Base-by-base conservation (phyloP, 2,329 filamentous ascomycete genomes). In the Pezicula rhizophila region DNA sequence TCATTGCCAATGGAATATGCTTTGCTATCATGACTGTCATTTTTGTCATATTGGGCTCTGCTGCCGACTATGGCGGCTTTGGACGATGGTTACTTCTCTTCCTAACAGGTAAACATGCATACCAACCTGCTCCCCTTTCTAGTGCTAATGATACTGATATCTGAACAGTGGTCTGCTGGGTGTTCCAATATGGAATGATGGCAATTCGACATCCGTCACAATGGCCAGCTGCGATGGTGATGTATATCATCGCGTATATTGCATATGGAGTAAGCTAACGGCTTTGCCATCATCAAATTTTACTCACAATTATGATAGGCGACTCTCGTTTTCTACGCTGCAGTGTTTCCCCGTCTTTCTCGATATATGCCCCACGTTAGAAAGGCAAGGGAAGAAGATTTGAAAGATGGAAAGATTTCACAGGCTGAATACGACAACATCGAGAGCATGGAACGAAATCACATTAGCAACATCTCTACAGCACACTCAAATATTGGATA, bases 401-500 rank as follows among this genome's bases (percentile, higher is more conserved):
- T 70, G 38, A 59, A 57, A 46, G 65, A 69, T 25, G 65, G 64
- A 1, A 69, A 65, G 42, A 70, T 70, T 8, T 53, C 40, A 8
- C 64, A 67, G 50, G 38, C 59, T 17, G 65, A 68, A 47, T 71
- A 70, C 44, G 68, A 70, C 54, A 63, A 58, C 10, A 64, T 70
- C 40, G 68, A 70, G 48, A 70, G 68, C 10, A 51, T 71, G 51
- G 68, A 70, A 46, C 59, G 61, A 23, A 70, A 69, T 41, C 68
- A 70, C 49, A 68, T 70, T 39, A 69, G 68, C 53, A 69, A 66
- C 46, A 62, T 69, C 7, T 70, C 66, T 2, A 70, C 67, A n/a
- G 68, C 68, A 2, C 68, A 71, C 48, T 69, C 67, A 28, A 70
- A 70, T 46, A 70, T 70, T 20, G 68, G 69, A 25, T 71, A 70